These are phyloP conservation scores for Penicillium daleae DNA, from an alignment of 495 filamentous ascomycete genomes.

Conservation along the genomic window DNA sequence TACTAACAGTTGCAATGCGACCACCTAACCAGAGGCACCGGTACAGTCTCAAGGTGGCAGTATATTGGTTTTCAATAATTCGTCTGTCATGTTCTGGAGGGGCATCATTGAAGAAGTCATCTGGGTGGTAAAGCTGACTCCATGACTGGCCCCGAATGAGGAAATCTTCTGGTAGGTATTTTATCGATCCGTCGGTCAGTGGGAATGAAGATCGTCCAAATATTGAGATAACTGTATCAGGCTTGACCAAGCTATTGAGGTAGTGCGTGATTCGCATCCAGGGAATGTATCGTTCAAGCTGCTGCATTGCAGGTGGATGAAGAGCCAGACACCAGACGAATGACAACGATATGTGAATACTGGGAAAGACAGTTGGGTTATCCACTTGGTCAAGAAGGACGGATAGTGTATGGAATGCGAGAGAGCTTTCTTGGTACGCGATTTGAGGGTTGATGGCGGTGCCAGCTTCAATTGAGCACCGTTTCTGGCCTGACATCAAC, in stretches of 20 bases:
- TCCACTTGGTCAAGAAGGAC: conserved; percentile 61
- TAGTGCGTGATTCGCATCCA: conserved; percentile 66
- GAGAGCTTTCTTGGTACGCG: too few species aligned
- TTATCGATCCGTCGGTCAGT: conserved; percentile 50
- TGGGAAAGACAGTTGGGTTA: conserved; percentile 68
- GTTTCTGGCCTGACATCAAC: too few species aligned
- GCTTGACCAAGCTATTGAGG: conserved; percentile 65
- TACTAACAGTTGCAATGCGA: conserved; percentile 57
- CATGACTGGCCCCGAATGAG: conserved; percentile 76
- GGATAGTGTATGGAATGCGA: conserved; percentile 52
- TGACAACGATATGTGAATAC: conserved; percentile 68
- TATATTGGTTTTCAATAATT: conserved; percentile 68
- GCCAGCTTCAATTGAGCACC: too few species aligned
- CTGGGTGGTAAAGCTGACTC: conserved; percentile 69
- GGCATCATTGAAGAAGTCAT: conserved; percentile 68
- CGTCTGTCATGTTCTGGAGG: conserved; percentile 78
- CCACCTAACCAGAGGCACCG: conserved; percentile 73
- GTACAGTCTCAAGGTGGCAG: conserved; percentile 65
- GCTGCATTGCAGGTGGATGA: conserved; percentile 52
- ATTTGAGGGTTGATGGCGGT: too few species aligned
- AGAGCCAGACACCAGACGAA: conserved; percentile 67
- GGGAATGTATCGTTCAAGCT: conserved; percentile 61
- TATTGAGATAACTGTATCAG: conserved; percentile 45
- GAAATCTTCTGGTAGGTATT: conserved; percentile 83
- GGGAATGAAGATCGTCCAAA: conserved; percentile 60